Evolutionary conservation across 208 protist species (phyloP).

Genomic region (Trypanosoma conorhini): DNA sequence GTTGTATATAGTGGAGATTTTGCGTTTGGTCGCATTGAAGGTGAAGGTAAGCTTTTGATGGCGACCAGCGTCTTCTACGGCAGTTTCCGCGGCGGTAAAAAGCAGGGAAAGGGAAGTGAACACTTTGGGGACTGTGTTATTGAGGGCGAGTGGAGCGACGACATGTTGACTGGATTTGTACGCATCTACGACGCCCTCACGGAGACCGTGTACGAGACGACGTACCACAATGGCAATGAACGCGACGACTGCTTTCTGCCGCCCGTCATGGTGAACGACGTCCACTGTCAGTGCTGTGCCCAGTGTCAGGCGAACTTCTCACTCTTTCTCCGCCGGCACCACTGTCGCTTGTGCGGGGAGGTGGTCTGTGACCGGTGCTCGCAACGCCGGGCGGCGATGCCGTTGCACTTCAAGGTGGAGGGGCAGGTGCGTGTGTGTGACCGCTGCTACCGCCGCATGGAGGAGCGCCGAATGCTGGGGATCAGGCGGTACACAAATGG

Average conservation of each 20-base stretch:
- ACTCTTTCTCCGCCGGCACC: conserved; percentile 84
- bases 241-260: conserved; percentile 81
- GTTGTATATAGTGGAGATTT: conserved; percentile 80
- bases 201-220: conserved; percentile 73
- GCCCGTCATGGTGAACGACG: conserved; percentile 77
- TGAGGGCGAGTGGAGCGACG: conserved; percentile 58
- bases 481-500: conserved; percentile 57
- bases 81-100: conserved; percentile 51
- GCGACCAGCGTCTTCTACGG: conserved; percentile 69
- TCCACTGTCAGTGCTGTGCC: conserved; percentile 51
- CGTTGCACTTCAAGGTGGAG: conserved; percentile 51
- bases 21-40: conserved; percentile 51
- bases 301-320: conserved; percentile 78
- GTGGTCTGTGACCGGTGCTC: conserved; percentile 92
- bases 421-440: conserved; percentile 72
- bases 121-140: conserved; percentile 45
- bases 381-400: conserved; percentile 60
- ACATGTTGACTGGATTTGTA: conserved; percentile 48
- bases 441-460: conserved; percentile 61
- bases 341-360: conserved; percentile 93
- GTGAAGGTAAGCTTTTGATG: conserved; percentile 58
- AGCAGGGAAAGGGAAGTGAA: conserved; percentile 71
- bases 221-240: conserved; percentile 76
- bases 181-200: conserved; percentile 50
- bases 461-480: conserved; percentile 69